Base-by-base conservation (phyloP, 2,329 filamentous ascomycete species). In the Hansfordia pulvinata region DNA sequence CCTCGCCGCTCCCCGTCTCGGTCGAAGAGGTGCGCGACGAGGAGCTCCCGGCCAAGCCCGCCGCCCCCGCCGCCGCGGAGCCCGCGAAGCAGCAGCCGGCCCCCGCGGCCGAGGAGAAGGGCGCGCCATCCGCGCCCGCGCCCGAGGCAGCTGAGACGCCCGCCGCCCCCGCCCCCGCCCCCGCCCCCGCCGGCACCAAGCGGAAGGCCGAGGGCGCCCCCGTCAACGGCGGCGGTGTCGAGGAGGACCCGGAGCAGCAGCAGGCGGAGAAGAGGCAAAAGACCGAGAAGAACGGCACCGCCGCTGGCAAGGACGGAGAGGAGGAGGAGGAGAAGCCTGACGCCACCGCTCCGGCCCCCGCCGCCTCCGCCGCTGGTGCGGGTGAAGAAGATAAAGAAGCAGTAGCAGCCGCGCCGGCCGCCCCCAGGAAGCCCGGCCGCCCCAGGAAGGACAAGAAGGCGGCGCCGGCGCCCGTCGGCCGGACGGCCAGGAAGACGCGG, bases 251-350 rank as follows among this genome's bases (percentile, higher is more conserved):
- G 5, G 29, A 37, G 13, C 34, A 38, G 5, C 47, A 47, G 30
- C 44, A 43, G 3, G 32, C 39, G 2, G 49, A 50, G 22, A 61
- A 60, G 40, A 61, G 60, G 35, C 43, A 47, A 27, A 59, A 54
- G 36, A 44, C 52, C 6, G 49, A 53, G 21, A 49, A 52, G 20
- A 39, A 39, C n/a, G n/a, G 27, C 13, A 24, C 19, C 29, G 29
- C 22, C 22, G 29, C 29, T 26, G 27, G 30, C 32, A 18, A 18
- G 17, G 30, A 27, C 26, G 20, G 21, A 19, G 19, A 32, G 29
- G 18, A 17, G 16, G 17, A n/a, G n/a, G 15, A 8, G 17, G 19
- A 14, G 26, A 19, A 14, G 11, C n/a, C 12, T 19, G 10, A 28
- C 32, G n/a, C n/a, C n/a, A n/a, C n/a, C n/a, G n/a, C n/a, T n/a